A percentile compares a stretch with the other conserved stretches of the same genome.
Evolutionary conservation across 2,329 filamentous ascomycete species (phyloP).

Genomic region (Neodidymelliopsis sp.): DNA sequence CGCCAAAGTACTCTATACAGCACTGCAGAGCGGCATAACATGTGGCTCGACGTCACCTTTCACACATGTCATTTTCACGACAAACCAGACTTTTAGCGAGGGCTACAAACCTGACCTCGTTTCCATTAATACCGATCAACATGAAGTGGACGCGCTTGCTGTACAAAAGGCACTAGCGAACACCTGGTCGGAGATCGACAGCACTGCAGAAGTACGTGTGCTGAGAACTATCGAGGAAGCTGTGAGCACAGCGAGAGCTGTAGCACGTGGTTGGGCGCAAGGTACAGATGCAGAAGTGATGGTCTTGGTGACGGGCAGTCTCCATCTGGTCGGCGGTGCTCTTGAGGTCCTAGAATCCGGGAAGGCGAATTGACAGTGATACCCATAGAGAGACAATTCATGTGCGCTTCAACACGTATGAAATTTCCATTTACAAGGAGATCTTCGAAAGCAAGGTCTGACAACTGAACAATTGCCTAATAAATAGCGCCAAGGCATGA

Average conservation of each 20-base stretch:
- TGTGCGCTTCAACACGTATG: constrained; percentile 33
- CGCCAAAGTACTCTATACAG: constrained; percentile 67
- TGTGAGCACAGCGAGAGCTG: constrained; percentile 62
- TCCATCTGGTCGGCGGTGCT: constrained; percentile 83
- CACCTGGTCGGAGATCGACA: constrained; percentile 60
- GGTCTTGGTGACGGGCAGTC: constrained; percentile 80
- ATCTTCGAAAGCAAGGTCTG: no score
- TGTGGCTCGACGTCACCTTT: constrained; percentile 60
- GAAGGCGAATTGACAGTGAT: constrained; percentile 23
- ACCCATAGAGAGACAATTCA: constrained; percentile 19
- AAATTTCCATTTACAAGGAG: neutral
- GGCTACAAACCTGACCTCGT: constrained; percentile 71
- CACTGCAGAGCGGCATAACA: constrained; percentile 53
- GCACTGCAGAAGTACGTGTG: constrained; percentile 61
- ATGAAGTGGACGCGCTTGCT: constrained; percentile 64
- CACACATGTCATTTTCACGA: constrained; percentile 78
- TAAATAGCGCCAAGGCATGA: neutral
- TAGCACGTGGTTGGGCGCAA: constrained; percentile 42
- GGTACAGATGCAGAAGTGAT: constrained; percentile 57
- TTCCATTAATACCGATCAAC: constrained; percentile 66
- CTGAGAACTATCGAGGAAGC: constrained; percentile 74
- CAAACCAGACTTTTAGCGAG: constrained; percentile 72
- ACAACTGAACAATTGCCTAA: neutral
- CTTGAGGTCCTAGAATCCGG: constrained; percentile 71
- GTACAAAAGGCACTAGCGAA: constrained; percentile 74